A percentile compares a stretch with the other conserved stretches of the same genome.
Evolutionary conservation across 2,329 filamentous ascomycete genomes (phyloP).

Genomic region (Myriosclerotinia scirpicola): DNA sequence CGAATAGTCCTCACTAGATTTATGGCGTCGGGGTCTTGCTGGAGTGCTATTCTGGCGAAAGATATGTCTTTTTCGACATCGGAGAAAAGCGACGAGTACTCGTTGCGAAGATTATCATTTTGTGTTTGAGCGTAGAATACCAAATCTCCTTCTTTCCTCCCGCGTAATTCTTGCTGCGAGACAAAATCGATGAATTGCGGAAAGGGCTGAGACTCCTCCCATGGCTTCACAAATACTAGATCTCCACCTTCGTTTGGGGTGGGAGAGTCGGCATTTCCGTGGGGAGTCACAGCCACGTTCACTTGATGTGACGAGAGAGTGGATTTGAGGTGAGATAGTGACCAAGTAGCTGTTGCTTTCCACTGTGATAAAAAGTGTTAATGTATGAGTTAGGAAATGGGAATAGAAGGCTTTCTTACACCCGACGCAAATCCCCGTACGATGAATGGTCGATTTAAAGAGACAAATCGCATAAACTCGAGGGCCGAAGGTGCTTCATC

Average conservation of each 20-base stretch:
- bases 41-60: slow-evolving; percentile 71
- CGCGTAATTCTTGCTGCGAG: slow-evolving; percentile 51
- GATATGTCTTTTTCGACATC: slow-evolving; percentile 65
- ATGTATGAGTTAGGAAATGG: not conserved
- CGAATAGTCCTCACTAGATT: slow-evolving; percentile 53
- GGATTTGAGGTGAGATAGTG: slow-evolving; percentile 21
- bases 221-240: slow-evolving; percentile 67
- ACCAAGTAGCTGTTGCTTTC: slow-evolving; percentile 23
- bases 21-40: slow-evolving; percentile 66
- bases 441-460: slow-evolving; percentile 73
- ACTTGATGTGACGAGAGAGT: slow-evolving; percentile 20
- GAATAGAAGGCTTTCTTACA: not conserved
- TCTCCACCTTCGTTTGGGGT: slow-evolving; percentile 43
- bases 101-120: slow-evolving; percentile 77
- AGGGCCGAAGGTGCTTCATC: slow-evolving; percentile 67
- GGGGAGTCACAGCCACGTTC: slow-evolving; percentile 22
- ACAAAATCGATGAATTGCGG: slow-evolving; percentile 61
- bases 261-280: slow-evolving; percentile 54
- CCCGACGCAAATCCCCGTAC: slow-evolving; percentile 59
- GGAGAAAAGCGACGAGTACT: slow-evolving; percentile 63
- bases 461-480: slow-evolving; percentile 77
- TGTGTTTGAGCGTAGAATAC: slow-evolving; percentile 77
- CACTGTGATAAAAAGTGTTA: slow-evolving; percentile 5
- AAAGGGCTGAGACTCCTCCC: slow-evolving; percentile 66
- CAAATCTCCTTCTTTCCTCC: slow-evolving; percentile 43